Evolutionary conservation across 1,139 yeast genomes (phyloP), one percentile per base, ranked within the genome.

Genomic region (Yamadazyma atmosphaerica): DNA sequence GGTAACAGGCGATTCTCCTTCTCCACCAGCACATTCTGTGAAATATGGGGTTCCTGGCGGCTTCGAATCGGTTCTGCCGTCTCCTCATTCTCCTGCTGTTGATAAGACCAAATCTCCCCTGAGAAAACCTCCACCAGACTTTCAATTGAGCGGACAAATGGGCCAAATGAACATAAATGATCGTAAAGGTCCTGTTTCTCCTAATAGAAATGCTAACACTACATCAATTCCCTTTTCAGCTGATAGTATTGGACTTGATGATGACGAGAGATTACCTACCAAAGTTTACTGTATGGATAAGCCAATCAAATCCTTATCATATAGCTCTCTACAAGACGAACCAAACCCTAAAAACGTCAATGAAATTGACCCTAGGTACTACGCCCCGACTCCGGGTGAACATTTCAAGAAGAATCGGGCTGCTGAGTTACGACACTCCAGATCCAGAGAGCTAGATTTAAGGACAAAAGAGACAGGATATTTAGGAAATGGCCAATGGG

Each of bases 381-480:
- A 68, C 46, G 78, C 79, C 2, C 79, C 79, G 3, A 63, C 74
- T 1, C 79, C 79, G 2, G 57, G 61, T 18, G 74, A 68, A 44
- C 73, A 69, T 41, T 46, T 55, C 35, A 46, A 61, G 21, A 35
- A 27, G 19, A 32, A 23, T 24, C 43, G 46, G 7, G 10, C 17
- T 7, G 29, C 29, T 14, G 17, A 26, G 14, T 26, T 26, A 14
- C 49, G 43, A 3, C 47, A 51, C 3, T 42, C 45, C 13, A 46
- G 51, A 4, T 65, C 59, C 34, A 46, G 65, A 16, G 41, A 44
- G 18, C 39, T 60, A 8, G 67, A 62, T 45, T 44, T 51, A 13
- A 41, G 63, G 32, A 61, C 65, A 3, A 41, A 43, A 12, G 58
- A 60, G 37, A 54, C 63, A 7, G 69, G 67, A 2, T 71, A 71